Conservation (phyloP, 2,329 filamentous ascomycete species). For the Pseudogymnoascus sp. region DNA sequence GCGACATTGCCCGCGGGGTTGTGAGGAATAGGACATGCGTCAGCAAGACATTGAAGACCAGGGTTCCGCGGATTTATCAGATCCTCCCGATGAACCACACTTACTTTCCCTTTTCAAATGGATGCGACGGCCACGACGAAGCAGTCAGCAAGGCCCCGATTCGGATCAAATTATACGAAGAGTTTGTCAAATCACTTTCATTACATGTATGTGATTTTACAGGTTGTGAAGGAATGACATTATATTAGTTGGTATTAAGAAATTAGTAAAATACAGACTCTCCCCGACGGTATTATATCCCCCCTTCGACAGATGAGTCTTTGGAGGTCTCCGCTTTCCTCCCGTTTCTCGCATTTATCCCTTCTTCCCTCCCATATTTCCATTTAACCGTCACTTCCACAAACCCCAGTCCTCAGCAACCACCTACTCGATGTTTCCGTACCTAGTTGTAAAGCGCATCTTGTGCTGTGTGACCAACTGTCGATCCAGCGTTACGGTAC, state of each 20-base stretch:
- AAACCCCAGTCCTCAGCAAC: background rate
- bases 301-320: background rate
- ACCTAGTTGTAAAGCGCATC: background rate
- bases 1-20: background rate
- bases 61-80: background rate
- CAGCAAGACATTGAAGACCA: background rate
- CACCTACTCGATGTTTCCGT: background rate
- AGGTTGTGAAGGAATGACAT: background rate
- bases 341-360: background rate
- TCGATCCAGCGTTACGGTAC: background rate
- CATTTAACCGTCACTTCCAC: background rate
- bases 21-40: background rate
- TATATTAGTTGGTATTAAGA: conserved; percentile 2
- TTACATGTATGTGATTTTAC: background rate
- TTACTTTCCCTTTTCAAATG: too few relatives aligned
- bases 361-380: background rate
- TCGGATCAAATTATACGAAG: background rate
- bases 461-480: background rate
- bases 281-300: background rate
- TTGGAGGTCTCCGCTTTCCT: background rate
- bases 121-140: background rate
- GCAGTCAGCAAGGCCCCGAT: background rate
- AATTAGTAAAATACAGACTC: conserved; percentile 7
- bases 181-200: background rate
- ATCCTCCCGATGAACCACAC: too few relatives aligned